Evolutionary conservation across 768 basidiomycete species (phyloP), one percentile per base, ranked within the genome.

Genomic region (Tricholoma bakamatsutake): DNA sequence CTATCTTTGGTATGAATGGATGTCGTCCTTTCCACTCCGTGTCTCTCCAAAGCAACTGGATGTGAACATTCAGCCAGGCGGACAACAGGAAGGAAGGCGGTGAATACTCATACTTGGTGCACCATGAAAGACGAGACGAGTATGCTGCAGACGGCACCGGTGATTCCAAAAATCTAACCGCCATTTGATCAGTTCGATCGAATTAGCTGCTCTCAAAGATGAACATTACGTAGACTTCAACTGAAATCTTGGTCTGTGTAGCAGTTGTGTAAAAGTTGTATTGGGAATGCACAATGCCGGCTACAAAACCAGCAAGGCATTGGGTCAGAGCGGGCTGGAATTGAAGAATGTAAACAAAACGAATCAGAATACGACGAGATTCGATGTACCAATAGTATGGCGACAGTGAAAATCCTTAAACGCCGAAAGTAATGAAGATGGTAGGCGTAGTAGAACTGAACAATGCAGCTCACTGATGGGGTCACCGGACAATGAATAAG

Each of bases 241-340:
- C 5, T 17, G 28, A 18, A 6, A 48, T 48, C 2, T 17, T 31
- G 9, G 28, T 48, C n/a, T 30, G 15, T 30, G n/a, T 31, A 17
- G 54, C 54, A n/a, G 27, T 45, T 34, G 17, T 18, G 42, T 37
- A 48, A 27, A 48, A 55, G 24, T 55, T 55, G 33, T 48, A 17
- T 5, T 34, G 6, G 28, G 46, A 8, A 1, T 28, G 30, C 31
- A 21, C 12, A 18, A 27, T 18, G 0, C 43, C 43, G 18, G 27
- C 30, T 27, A 40, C 18, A 24, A 55, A 28, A 3, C 31, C 46
- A 13, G 33, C 39, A 12, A 21, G 9, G 4, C n/a, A 35, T 5
- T 48, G 30, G 7, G 35, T 37, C 11, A 34, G 11, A 7, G 30
- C 11, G 2, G 27, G 17, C 39, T 48, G 27, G n/a, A 48, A 9